Evolutionary conservation across 805 yeast genomes (phyloP), one percentile per base, ranked within the genome.

Genomic region (Kurtzmaniella cleridarum): DNA sequence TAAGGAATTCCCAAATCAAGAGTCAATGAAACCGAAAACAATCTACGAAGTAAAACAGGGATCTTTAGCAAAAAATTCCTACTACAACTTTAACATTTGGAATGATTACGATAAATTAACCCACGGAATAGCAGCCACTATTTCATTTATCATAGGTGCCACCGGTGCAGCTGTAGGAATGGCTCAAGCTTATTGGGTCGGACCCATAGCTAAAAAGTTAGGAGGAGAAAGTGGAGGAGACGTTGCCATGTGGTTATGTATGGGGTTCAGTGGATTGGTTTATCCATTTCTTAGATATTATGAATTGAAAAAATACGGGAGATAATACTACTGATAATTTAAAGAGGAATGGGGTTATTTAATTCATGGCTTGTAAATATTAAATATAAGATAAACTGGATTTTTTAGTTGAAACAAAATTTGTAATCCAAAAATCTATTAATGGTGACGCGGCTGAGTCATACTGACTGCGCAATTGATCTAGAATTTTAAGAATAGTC

Each of bases 161-260:
- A 84, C 77, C 0, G 95, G 95, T 34, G 95, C 87, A 0, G 87
- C 84, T 2, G 63, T 87, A 15, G 95, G 95, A 5, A 88, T 88
- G 96, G 73, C 84, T 18, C 96, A 88, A 57, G 84, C 79, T 5
- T 88, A 88, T 60, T 88, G 83, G 71, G 67, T 74, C 5, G 96
- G 95, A 0, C 87, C 87, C 0, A 48, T 87, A 9, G 95, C 95
- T 10, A 59, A 58, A 23, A 50, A 66, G 3, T 64, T 84, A 12
- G 95, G 65, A 2, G 66, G 95, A 15, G 79, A 71, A 5, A 57
- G 59, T 44, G 89, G 85, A 40, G 95, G 88, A 14, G 96, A 88
- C 56, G 56, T 88, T 30, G 96, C 93, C 17, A 79, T 82, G 76
- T 84, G 90, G 79, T 57, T 87, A 28, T 69, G 84, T 11, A 75